Percentiles rank a stretch among this genome's conserved stretches.
Conservation (phyloP, 2,329 filamentous ascomycete species). For the Trichophyton equinum region DNA sequence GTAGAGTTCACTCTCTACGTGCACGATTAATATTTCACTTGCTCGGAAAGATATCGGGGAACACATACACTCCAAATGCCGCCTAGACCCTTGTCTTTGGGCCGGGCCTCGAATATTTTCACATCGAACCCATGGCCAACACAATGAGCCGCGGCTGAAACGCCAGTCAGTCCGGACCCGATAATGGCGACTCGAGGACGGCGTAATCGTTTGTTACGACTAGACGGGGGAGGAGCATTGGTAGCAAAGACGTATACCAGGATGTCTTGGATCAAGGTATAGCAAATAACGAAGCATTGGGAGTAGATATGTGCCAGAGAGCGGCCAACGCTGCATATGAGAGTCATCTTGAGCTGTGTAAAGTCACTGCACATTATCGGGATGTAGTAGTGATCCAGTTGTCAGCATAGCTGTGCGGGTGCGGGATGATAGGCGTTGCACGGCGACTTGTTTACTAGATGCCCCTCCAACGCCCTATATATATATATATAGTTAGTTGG, state of each 20-base stretch:
- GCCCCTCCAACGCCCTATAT: neutral
- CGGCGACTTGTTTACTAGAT: too few relatives aligned
- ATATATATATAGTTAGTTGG: neutral
- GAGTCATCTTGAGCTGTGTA: neutral
- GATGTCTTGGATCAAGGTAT: conserved; percentile 53
- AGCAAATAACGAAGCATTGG: conserved; percentile 44
- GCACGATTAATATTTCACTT: neutral
- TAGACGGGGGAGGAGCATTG: conserved; percentile 48
- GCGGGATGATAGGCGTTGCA: neutral
- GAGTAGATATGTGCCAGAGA: conserved; percentile 1
- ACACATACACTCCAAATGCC: conserved; percentile 64
- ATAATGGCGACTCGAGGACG: conserved; percentile 57
- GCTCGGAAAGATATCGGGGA: neutral
- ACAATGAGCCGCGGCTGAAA: conserved; percentile 69
- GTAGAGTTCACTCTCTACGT: conserved; percentile 66
- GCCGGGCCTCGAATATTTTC: conserved; percentile 61
- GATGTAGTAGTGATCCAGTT: neutral
- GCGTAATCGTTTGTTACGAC: conserved; percentile 32
- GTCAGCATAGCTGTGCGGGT: neutral
- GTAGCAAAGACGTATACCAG: conserved; percentile 56
- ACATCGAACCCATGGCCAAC: conserved; percentile 78
- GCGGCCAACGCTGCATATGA: neutral
- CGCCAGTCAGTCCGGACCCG: conserved; percentile 59
- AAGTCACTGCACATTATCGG: neutral
- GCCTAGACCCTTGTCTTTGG: conserved; percentile 50